Evolutionary conservation across 2,329 filamentous ascomycete genomes (phyloP).

Genomic region (Phyllachora maydis): DNA sequence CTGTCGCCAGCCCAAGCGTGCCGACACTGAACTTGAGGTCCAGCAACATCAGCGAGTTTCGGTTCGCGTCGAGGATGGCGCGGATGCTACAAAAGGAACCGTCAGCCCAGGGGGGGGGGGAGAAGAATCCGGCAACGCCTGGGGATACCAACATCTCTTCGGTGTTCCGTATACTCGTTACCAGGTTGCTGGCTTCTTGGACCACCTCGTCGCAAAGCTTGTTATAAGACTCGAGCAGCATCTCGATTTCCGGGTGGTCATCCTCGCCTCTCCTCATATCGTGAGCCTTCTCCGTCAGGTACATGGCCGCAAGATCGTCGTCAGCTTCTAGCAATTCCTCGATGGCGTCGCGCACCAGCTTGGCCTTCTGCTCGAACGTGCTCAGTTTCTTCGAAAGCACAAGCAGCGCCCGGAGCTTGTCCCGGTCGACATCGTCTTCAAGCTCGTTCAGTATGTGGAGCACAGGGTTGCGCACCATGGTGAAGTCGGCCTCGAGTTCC

Average conservation of each 20-base stretch:
- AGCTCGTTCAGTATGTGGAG: slow-evolving; percentile 74
- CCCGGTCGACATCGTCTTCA: slow-evolving; percentile 89
- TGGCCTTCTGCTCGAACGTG: slow-evolving; percentile 93
- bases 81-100: slow-evolving; percentile 63
- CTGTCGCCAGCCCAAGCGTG: slow-evolving; percentile 82
- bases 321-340: slow-evolving; percentile 92
- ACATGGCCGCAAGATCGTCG: slow-evolving; percentile 89
- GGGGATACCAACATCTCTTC: slow-evolving; percentile 74
- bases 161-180: slow-evolving; percentile 89
- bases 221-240: slow-evolving; percentile 91
- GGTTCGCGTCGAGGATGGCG: slow-evolving; percentile 92
- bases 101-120: slow-evolving; percentile 1
- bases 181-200: slow-evolving; percentile 79
- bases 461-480: slow-evolving; percentile 80
- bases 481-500: slow-evolving; percentile 84
- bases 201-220: slow-evolving; percentile 97
- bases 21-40: slow-evolving; percentile 94
- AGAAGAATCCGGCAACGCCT: not conserved
- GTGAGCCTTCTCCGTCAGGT: slow-evolving; percentile 64
- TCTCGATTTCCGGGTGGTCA: slow-evolving; percentile 58
- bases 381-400: slow-evolving; percentile 90
- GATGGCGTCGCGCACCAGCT: slow-evolving; percentile 82
- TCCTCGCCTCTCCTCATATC: slow-evolving; percentile 9
- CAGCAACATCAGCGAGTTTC: slow-evolving; percentile 92
- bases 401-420: slow-evolving; percentile 76